phyloP scores from a whole-genome alignment of 2,329 filamentous ascomycete genomes.

The Zasmidium angulare region DNA sequence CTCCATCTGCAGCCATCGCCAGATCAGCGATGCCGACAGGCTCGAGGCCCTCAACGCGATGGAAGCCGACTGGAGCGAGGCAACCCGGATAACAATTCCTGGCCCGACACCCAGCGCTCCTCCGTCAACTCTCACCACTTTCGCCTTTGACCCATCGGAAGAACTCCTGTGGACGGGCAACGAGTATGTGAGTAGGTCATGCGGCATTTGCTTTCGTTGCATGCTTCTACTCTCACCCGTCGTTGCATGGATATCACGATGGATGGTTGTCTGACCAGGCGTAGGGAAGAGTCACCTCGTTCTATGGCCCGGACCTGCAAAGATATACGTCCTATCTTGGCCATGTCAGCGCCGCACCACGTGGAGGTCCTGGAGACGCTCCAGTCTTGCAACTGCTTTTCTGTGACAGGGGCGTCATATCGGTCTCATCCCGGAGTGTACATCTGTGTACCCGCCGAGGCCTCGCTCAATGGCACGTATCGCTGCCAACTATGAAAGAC shows the following conservation, averaged over 20 bases:
- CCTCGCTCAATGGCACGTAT: constrained; percentile 83
- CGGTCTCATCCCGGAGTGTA: constrained; percentile 76
- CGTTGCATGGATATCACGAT: background rate
- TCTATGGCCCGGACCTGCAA: constrained; percentile 80
- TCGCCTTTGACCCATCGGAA: constrained; percentile 85
- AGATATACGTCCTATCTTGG: constrained; percentile 88
- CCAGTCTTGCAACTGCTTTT: constrained; percentile 84
- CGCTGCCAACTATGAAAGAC: constrained; percentile 76
- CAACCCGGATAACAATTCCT: constrained; percentile 78
- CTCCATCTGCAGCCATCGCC: background rate
- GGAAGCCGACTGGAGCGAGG: constrained; percentile 60
- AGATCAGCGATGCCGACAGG: background rate
- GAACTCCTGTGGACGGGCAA: constrained; percentile 94
- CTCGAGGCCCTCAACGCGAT: constrained; percentile 33
- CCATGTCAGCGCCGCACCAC: constrained; percentile 54
- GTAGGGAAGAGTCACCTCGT: constrained; percentile 84
- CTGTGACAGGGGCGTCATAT: constrained; percentile 85
- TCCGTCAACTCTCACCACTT: constrained; percentile 70
- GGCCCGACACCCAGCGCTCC: constrained; percentile 70
- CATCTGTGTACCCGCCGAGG: constrained; percentile 87
- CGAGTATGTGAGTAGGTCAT: constrained; percentile 66
- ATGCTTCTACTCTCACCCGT: background rate
- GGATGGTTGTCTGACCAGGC: constrained; percentile 7
- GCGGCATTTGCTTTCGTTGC: no score
- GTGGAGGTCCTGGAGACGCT: constrained; percentile 56